Conservation (phyloP, 495 filamentous ascomycete species). For the Daldinia bambusicola region DNA sequence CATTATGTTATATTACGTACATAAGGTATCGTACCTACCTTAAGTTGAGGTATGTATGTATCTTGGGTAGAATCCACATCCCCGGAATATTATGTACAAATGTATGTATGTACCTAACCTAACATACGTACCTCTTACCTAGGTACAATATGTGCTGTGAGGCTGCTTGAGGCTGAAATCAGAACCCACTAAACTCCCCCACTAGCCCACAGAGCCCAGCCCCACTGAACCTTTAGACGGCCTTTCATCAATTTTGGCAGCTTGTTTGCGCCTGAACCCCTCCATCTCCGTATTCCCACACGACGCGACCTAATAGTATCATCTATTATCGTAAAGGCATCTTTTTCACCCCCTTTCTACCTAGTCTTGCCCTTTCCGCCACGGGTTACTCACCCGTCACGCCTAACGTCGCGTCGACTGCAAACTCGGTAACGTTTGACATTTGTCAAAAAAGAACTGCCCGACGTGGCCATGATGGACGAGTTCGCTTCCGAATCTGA, state of each 20-base stretch:
- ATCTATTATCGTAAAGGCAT: not conserved
- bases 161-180: slow-evolving; percentile 37
- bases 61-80: slow-evolving; percentile 5
- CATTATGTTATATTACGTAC: no score
- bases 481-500: slow-evolving; percentile 98
- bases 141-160: slow-evolving; percentile 3
- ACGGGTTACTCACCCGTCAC: not conserved
- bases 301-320: slow-evolving; percentile 3
- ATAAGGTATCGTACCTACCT: not conserved
- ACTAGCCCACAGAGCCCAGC: slow-evolving; percentile 11
- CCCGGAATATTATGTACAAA: slow-evolving; percentile 6
- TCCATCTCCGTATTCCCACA: slow-evolving; percentile 23
- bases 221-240: slow-evolving; percentile 33
- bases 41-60: not conserved
- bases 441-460: slow-evolving; percentile 12
- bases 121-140: no score
- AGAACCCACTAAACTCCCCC: slow-evolving; percentile 25
- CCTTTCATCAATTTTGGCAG: slow-evolving; percentile 29
- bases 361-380: not conserved
- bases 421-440: not conserved
- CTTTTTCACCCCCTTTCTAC: not conserved
- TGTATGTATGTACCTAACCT: not conserved
- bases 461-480: slow-evolving; percentile 69
- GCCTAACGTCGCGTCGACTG: slow-evolving; percentile 2
- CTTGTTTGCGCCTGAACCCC: slow-evolving; percentile 29